A percentile compares a stretch with the other conserved stretches of the same genome.
Evolutionary conservation across 768 basidiomycete genomes (phyloP).

Genomic region (Pulveroboletus sp.): DNA sequence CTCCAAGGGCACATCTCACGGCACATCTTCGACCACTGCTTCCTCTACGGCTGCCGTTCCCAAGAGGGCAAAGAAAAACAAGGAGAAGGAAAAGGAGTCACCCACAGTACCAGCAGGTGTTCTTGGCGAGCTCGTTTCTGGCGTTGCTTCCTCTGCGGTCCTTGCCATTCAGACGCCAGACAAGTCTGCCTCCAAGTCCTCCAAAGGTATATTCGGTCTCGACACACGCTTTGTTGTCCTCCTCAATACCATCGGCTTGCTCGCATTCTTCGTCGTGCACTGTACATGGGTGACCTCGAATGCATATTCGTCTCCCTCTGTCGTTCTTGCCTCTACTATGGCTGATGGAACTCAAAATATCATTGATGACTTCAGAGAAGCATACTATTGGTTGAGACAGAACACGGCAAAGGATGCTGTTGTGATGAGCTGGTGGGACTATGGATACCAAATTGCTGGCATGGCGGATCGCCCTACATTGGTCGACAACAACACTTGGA

Average conservation of each 20-base stretch:
- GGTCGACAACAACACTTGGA: slow-evolving; percentile 99
- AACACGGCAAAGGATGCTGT: slow-evolving; percentile 92
- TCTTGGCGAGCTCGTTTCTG: slow-evolving; percentile 39
- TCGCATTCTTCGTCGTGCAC: slow-evolving; percentile 89
- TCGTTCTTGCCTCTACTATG: slow-evolving; percentile 78
- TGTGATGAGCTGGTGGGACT: slow-evolving; percentile 99
- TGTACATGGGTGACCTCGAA: slow-evolving; percentile 94
- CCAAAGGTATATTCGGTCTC: slow-evolving; percentile 73
- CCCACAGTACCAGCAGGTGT: slow-evolving; percentile 32
- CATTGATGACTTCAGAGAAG: slow-evolving; percentile 99
- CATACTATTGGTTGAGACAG: slow-evolving; percentile 97
- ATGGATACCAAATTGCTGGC: slow-evolving; percentile 98
- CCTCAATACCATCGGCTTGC: slow-evolving; percentile 68
- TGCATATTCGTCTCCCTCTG: slow-evolving; percentile 97
- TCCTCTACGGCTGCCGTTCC: slow-evolving; percentile 28
- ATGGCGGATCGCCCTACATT: slow-evolving; percentile 96
- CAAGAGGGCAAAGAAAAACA: slow-evolving; percentile 53
- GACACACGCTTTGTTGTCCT: slow-evolving; percentile 79
- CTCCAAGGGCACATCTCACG: slow-evolving; percentile 17
- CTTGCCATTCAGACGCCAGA: slow-evolving; percentile 21
- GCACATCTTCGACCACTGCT: slow-evolving; percentile 20
- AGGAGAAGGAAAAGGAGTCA: slow-evolving; percentile 52
- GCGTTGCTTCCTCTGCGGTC: slow-evolving; percentile 32
- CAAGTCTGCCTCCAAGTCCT: slow-evolving; percentile 9
- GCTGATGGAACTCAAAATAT: slow-evolving; percentile 88